Conservation (phyloP, 305 asterid genomes). For the Fraxinus nigra region DNA sequence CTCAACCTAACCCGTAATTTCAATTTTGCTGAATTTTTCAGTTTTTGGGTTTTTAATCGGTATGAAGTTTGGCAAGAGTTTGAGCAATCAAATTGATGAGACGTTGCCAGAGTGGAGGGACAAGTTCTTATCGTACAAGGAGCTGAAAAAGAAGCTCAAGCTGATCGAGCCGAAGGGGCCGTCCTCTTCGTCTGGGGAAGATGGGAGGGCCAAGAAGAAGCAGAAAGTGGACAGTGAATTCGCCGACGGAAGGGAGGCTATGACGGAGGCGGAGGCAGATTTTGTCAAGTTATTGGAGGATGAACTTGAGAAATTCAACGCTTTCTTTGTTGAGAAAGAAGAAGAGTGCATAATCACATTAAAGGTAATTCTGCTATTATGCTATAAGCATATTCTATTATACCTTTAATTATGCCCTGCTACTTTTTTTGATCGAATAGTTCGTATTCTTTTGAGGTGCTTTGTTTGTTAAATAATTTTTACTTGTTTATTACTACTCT, state of each 20-base stretch:
- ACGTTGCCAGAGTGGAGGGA: constrained; percentile 95
- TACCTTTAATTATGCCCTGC: background rate
- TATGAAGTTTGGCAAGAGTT: constrained; percentile 88
- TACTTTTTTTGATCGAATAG: background rate
- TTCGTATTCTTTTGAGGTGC: background rate
- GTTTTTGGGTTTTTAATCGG: background rate
- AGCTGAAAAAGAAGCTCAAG: constrained; percentile 77
- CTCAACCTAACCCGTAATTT: background rate
- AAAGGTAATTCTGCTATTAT: constrained; percentile 45
- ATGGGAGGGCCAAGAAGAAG: constrained; percentile 44
- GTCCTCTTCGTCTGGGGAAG: constrained; percentile 8
- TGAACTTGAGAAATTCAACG: constrained; percentile 84
- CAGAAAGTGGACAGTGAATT: constrained; percentile 28
- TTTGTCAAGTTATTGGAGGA: constrained; percentile 74
- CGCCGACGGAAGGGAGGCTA: constrained; percentile 30
- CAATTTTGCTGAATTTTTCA: background rate
- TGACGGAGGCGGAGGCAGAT: constrained; percentile 62
- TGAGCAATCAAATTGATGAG: constrained; percentile 87
- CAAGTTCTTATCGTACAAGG: constrained; percentile 86
- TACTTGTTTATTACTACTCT: background rate
- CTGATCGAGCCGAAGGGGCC: constrained; percentile 49
- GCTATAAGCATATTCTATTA: background rate
- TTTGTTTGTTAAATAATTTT: background rate
- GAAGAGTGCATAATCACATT: constrained; percentile 81
- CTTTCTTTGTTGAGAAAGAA: constrained; percentile 83